Percentiles rank a stretch among this genome's conserved stretches.
Conservation (phyloP, 768 basidiomycete genomes). For the Hypholoma sublateritium region DNA sequence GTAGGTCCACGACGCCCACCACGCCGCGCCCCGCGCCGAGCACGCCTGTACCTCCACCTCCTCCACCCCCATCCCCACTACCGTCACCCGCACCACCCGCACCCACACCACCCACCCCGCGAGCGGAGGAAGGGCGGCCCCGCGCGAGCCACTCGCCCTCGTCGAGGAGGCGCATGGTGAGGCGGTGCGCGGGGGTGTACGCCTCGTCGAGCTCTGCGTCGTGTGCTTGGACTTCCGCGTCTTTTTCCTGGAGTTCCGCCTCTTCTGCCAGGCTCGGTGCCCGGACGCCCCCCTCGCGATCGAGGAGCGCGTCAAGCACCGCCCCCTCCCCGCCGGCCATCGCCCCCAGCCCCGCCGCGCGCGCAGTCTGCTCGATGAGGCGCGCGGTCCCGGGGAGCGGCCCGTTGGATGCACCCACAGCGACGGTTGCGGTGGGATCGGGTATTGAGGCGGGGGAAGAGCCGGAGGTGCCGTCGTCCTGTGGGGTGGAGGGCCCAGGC, state of each 20-base stretch:
- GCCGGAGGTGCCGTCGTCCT: not conserved
- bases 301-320: not conserved
- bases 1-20: not conserved
- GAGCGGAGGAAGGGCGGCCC: not conserved
- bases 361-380: not conserved
- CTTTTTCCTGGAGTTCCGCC: not conserved
- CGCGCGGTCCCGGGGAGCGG: not conserved
- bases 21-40: not conserved
- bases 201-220: not conserved
- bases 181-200: constrained; percentile 4
- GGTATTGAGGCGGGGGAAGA: no score
- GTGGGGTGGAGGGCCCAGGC: not conserved
- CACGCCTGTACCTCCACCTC: no score
- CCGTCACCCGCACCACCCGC: not conserved
- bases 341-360: not conserved
- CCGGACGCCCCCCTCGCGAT: not conserved
- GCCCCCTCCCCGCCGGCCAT: not conserved
- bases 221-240: not conserved
- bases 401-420: no score
- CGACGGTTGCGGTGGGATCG: no score
- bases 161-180: constrained; percentile 16
- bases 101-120: no score
- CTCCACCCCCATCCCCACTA: no score
- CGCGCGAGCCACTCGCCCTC: constrained; percentile 9
- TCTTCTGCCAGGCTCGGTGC: not conserved